Percentiles rank a stretch among this genome's conserved stretches.
Evolutionary conservation across 2,329 filamentous ascomycete genomes (phyloP).

Genomic region (Microcyclospora tardicrescens): DNA sequence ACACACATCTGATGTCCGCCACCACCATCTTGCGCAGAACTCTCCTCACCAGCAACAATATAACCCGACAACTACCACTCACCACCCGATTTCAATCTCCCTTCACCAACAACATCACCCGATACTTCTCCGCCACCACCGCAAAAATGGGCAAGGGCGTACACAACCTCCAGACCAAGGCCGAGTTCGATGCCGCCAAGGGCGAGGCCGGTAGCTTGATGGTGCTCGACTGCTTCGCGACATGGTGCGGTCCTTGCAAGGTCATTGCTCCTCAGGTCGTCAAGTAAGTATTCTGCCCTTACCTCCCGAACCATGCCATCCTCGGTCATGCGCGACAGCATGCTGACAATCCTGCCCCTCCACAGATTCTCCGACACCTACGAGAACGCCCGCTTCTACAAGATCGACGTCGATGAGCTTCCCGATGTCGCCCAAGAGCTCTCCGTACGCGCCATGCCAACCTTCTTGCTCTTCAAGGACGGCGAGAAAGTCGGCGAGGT

Average conservation of each 20-base stretch:
- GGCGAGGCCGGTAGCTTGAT: constrained; percentile 45
- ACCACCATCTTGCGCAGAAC: too few relatives aligned
- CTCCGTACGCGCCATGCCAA: constrained; percentile 81
- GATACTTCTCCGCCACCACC: constrained; percentile 31
- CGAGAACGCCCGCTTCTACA: constrained; percentile 59
- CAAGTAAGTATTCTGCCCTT: constrained; percentile 31
- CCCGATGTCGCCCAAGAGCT: constrained; percentile 64
- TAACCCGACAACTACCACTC: too few relatives aligned
- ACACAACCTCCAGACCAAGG: constrained; percentile 43
- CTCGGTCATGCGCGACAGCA: neutral
- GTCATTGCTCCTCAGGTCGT: constrained; percentile 65
- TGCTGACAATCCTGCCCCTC: constrained; percentile 2
- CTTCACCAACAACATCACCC: constrained; percentile 1
- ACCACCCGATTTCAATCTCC: neutral
- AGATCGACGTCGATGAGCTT: constrained; percentile 81
- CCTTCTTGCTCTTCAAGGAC: constrained; percentile 73
- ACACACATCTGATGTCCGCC: too few relatives aligned
- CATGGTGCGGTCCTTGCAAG: constrained; percentile 94
- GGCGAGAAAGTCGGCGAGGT: constrained; percentile 61
- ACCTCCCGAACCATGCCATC: constrained; percentile 5
- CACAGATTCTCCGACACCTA: constrained; percentile 47
- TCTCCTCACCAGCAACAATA: too few relatives aligned
- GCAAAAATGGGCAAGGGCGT: constrained; percentile 35
- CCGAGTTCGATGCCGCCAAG: constrained; percentile 46
- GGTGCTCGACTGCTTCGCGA: constrained; percentile 76